phyloP scores from a whole-genome alignment of 257 asterid genomes.

The Solanum pinnatisectum region DNA sequence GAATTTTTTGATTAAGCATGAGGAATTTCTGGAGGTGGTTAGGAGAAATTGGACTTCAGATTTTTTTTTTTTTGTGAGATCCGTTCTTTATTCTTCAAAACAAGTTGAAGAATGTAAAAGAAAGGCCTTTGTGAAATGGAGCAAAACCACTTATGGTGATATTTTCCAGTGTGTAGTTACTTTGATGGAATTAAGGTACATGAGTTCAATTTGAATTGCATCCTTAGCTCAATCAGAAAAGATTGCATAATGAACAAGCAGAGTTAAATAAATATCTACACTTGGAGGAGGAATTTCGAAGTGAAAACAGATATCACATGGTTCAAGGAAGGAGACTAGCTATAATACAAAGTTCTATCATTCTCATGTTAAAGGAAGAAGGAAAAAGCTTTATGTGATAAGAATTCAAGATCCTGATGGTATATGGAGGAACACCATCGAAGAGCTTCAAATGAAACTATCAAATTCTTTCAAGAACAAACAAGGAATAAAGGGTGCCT shows the following conservation, averaged over 20 bases:
- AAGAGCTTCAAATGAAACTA: not conserved
- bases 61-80: not conserved
- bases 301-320: not conserved
- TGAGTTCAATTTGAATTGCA: not conserved
- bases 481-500: not conserved
- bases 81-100: not conserved
- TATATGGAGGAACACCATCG: not conserved
- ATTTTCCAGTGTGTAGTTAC: not conserved
- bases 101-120: not conserved
- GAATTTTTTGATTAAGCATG: not conserved
- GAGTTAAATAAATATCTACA: not conserved
- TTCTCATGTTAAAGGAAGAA: not conserved
- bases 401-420: not conserved
- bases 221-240: not conserved
- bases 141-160: not conserved
- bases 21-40: not conserved
- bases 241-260: not conserved
- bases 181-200: not conserved
- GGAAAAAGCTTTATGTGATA: not conserved
- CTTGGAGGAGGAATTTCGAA: not conserved
- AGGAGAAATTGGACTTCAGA: not conserved
- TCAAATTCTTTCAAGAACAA: not conserved
- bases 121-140: not conserved
- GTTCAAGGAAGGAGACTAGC: not conserved
- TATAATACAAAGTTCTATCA: not conserved